phyloP scores from a whole-genome alignment of 2,329 filamentous ascomycete genomes.

The Scytalidium lignicola region DNA sequence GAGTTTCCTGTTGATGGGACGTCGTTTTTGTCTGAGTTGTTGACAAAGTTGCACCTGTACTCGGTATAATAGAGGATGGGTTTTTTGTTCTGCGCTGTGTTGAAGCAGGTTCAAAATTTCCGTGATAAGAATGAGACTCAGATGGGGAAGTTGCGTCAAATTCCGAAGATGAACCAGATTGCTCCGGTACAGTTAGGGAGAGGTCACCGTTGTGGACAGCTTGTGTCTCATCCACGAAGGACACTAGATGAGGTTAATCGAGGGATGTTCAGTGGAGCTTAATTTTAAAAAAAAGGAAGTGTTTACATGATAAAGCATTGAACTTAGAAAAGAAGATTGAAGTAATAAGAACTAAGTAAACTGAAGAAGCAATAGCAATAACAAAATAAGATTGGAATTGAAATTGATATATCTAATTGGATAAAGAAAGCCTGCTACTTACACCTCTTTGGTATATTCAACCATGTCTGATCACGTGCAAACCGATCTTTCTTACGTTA shows the following conservation, averaged over 20 bases:
- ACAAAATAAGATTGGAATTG: too few relatives aligned
- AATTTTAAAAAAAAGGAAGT: too few relatives aligned
- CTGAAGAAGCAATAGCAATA: too few relatives aligned
- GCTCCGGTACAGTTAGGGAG: neutral
- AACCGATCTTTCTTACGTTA: slow-evolving; percentile 5
- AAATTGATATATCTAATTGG: too few relatives aligned
- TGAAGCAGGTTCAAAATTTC: neutral
- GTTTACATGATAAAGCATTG: too few relatives aligned
- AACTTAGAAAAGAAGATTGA: too few relatives aligned
- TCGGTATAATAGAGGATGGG: neutral
- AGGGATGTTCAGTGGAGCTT: too few relatives aligned
- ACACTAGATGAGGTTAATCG: slow-evolving; percentile 6
- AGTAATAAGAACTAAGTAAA: too few relatives aligned
- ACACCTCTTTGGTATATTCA: slow-evolving; percentile 10
- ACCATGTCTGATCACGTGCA: slow-evolving; percentile 12
- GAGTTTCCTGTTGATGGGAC: too few relatives aligned
- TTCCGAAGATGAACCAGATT: neutral
- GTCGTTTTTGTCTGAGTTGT: too few relatives aligned
- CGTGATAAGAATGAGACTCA: neutral
- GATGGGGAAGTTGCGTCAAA: neutral
- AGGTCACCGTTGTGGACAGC: neutral
- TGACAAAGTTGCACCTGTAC: neutral
- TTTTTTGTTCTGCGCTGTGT: neutral
- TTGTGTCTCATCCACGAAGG: slow-evolving; percentile 14
- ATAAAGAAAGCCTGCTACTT: slow-evolving; percentile 1